phyloP scores from a whole-genome alignment of 1,139 yeast genomes.

The Hemisphaericaspora xylofermentans region DNA sequence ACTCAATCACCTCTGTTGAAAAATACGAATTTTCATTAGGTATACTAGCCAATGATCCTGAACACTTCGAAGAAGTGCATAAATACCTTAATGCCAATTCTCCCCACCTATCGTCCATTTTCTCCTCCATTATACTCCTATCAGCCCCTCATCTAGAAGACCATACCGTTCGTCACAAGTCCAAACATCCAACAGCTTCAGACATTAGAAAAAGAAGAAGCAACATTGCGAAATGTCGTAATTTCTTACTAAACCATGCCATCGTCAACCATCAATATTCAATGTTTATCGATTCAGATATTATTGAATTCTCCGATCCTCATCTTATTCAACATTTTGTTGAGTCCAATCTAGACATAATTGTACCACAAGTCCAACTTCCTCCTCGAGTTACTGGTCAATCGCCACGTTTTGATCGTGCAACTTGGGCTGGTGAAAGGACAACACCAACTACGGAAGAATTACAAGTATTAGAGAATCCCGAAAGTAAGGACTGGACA shows the following conservation, averaged over 20 bases:
- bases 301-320: conserved; percentile 25
- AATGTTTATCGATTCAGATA: conserved; percentile 40
- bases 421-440: conserved; percentile 50
- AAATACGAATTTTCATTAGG: conserved; percentile 25
- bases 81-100: conserved; percentile 16
- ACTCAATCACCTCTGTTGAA: conserved; percentile 20
- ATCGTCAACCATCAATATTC: conserved; percentile 29
- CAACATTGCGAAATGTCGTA: conserved; percentile 32
- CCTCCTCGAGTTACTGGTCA: conserved; percentile 29
- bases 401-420: conserved; percentile 38
- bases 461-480: conserved; percentile 29
- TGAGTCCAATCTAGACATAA: conserved; percentile 35
- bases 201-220: conserved; percentile 30
- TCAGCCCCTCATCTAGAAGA: conserved; percentile 32
- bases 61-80: conserved; percentile 25
- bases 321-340: conserved; percentile 32
- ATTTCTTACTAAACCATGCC: conserved; percentile 27
- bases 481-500: conserved; percentile 27
- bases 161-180: conserved; percentile 17
- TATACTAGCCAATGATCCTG: conserved; percentile 25
- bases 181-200: conserved; percentile 27
- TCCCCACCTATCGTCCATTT: conserved; percentile 15
- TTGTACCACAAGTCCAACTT: conserved; percentile 39
- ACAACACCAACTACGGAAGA: conserved; percentile 35
- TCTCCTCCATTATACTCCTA: conserved; percentile 23